Base-by-base conservation (phyloP, 768 basidiomycete genomes). In the Trametes cingulata region DNA sequence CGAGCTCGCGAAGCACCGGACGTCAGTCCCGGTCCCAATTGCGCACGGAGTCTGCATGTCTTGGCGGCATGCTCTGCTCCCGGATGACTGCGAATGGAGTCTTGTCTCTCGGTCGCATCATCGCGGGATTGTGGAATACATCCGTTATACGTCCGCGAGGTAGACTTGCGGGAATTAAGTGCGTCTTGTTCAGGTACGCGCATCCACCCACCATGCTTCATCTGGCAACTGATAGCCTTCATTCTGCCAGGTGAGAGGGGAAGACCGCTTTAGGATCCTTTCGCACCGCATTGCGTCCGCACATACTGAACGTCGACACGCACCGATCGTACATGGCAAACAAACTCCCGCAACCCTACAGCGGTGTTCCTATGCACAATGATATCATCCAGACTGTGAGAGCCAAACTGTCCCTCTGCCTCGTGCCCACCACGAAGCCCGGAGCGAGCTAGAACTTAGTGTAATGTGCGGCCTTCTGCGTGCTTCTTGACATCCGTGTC, bases 401-500 rank as follows among this genome's bases (percentile, higher is more conserved):
- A 13, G 17, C 17, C 17, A 27, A 43, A 17, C 7, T 10, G 10
- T 22, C n/a, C 46, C 6, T 12, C 14, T 22, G 41, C 48, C 40
- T 50, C 60, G 10, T 45, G 53, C 27, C 13, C 14, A 12, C 29
- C 40, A 37, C 39, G 24, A 15, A 12, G n/a, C n/a, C 33, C 39
- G 17, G 37, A n/a, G 25, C 27, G 46, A 48, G 27, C 13, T n/a
- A 53, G 42, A 47, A 50, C 35, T 51, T 22, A 19, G 17, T 17
- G 19, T 41, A 22, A 43, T 41, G 17, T 29, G 20, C 29, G 20
- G 40, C 4, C 47, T 50, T 50, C 59, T 37, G 47, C 49, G 53
- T 35, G 33, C 59, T 60, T 54, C 60, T 41, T 45, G 47, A 36
- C 47, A 43, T 48, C 60, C 53, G 47, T 43, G 48, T 41, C 50